A percentile compares a stretch with the other conserved stretches of the same genome.
Conservation (phyloP, 2,329 filamentous ascomycete species). For the Rhynchosporium graminicola region DNA sequence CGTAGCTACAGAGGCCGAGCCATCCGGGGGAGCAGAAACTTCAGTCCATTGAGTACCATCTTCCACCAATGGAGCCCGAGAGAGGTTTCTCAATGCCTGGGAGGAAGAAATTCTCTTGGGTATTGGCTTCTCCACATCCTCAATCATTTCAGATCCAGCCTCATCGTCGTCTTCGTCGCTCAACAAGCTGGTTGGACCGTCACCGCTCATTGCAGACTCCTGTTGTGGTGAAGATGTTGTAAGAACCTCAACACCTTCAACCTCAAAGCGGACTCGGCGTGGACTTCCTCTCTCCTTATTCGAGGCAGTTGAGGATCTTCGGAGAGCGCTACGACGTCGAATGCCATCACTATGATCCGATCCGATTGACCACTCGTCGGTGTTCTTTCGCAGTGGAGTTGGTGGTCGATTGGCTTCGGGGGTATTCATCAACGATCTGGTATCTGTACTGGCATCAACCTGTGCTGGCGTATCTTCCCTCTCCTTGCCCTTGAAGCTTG, state of each 20-base stretch:
- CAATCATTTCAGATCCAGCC: slow-evolving; percentile 35
- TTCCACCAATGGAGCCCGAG: slow-evolving; percentile 52
- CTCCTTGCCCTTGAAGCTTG: slow-evolving; percentile 24
- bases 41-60: slow-evolving; percentile 42
- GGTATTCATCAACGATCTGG: slow-evolving; percentile 32
- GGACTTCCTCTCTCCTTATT: slow-evolving; percentile 50
- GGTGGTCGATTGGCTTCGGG: slow-evolving; percentile 33
- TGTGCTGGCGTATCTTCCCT: slow-evolving; percentile 27
- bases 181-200: slow-evolving; percentile 21
- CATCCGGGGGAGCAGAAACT: slow-evolving; percentile 39
- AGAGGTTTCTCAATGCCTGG: slow-evolving; percentile 54
- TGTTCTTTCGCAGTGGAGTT: slow-evolving; percentile 37
- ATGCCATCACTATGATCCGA: slow-evolving; percentile 56
- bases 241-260: slow-evolving; percentile 60
- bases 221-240: slow-evolving; percentile 55
- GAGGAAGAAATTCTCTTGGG: slow-evolving; percentile 59
- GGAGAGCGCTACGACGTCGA: slow-evolving; percentile 56
- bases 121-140: slow-evolving; percentile 43
- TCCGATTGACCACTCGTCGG: slow-evolving; percentile 46
- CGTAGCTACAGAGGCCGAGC: slow-evolving; percentile 36
- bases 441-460: slow-evolving; percentile 29
- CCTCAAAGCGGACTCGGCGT: slow-evolving; percentile 63
- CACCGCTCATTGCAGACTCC: slow-evolving; percentile 22
- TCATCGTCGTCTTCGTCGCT: slow-evolving; percentile 41
- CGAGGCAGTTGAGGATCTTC: slow-evolving; percentile 54